Percentiles rank a stretch among this genome's conserved stretches.
These are phyloP conservation scores for Rhizoclosmatium sp. DNA, from an alignment of 192 early-diverging fungal species.

Conservation along the genomic window DNA sequence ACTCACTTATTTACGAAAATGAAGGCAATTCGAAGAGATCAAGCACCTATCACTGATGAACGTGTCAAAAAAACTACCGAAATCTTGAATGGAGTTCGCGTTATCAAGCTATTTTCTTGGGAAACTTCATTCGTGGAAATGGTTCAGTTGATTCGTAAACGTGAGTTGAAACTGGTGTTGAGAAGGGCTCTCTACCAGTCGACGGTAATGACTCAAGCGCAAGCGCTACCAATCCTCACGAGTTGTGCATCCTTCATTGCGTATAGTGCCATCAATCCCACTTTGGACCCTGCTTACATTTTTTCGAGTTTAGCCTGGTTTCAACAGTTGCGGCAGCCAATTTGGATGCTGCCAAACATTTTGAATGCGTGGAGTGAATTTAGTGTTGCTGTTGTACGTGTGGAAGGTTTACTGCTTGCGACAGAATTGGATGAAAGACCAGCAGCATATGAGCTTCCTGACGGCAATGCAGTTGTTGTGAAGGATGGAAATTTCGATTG, in stretches of 20 bases:
- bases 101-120: slow-evolving; percentile 83
- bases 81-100: slow-evolving; percentile 75
- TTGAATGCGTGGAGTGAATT: slow-evolving; percentile 56
- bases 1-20: slow-evolving; percentile 15
- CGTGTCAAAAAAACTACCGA: slow-evolving; percentile 79
- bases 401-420: slow-evolving; percentile 59
- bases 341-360: slow-evolving; percentile 61
- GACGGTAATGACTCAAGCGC: slow-evolving; percentile 24
- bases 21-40: slow-evolving; percentile 2
- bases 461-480: slow-evolving; percentile 55
- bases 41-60: slow-evolving; percentile 53
- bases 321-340: slow-evolving; percentile 47
- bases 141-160: slow-evolving; percentile 60
- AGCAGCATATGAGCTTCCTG: slow-evolving; percentile 58
- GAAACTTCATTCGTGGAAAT: slow-evolving; percentile 70
- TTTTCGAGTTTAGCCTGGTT: slow-evolving; percentile 58
- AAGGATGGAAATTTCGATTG: slow-evolving; percentile 62
- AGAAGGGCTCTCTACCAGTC: slow-evolving; percentile 13
- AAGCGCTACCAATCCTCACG: slow-evolving; percentile 50
- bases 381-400: slow-evolving; percentile 54
- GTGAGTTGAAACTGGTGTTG: slow-evolving; percentile 57
- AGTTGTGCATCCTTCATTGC: slow-evolving; percentile 47
- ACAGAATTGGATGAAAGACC: slow-evolving; percentile 61
- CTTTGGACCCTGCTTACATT: slow-evolving; percentile 40
- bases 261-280: slow-evolving; percentile 46